Conservation (phyloP, 1,139 yeast species). For the Magnusiomyces sp. region DNA sequence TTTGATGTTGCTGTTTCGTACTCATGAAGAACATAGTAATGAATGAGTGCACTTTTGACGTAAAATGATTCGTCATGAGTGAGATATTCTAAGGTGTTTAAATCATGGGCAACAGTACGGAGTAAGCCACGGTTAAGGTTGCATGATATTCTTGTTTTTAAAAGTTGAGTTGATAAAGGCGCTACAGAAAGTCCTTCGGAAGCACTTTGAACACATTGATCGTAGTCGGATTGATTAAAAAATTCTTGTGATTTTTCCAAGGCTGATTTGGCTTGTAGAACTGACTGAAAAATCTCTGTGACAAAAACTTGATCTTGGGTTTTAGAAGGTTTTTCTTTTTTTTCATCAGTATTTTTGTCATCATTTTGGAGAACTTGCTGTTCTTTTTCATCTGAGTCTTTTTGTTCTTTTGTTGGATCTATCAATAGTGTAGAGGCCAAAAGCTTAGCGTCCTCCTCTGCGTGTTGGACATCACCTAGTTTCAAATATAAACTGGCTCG, state of each 20-base stretch:
- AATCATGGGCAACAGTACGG: slow-evolving; percentile 31
- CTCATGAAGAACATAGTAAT: slow-evolving; percentile 45
- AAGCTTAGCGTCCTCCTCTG: slow-evolving; percentile 20
- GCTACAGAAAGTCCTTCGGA: slow-evolving; percentile 25
- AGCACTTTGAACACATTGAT: slow-evolving; percentile 20
- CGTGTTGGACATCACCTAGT: slow-evolving; percentile 29
- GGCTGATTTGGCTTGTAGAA: slow-evolving; percentile 10
- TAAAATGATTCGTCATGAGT: slow-evolving; percentile 25
- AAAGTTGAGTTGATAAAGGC: slow-evolving; percentile 10
- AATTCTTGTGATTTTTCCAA: too few species aligned
- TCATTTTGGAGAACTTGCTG: slow-evolving; percentile 1
- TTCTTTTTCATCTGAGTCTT: slow-evolving; percentile 13
- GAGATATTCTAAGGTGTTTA: slow-evolving; percentile 23
- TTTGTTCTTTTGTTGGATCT: slow-evolving; percentile 17
- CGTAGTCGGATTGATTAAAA: slow-evolving; percentile 13
- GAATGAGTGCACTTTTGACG: slow-evolving; percentile 34
- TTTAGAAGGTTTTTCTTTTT: too few species aligned
- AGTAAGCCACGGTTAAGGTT: slow-evolving; percentile 25
- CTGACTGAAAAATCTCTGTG: not conserved
- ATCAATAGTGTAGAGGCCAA: too few species aligned
- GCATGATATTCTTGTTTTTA: slow-evolving; percentile 18
- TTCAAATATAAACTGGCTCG: slow-evolving; percentile 29
- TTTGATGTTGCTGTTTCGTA: slow-evolving; percentile 43
- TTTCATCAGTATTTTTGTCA: too few species aligned
- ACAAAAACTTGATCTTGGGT: too few species aligned